A percentile compares a stretch with the other conserved stretches of the same genome.
Evolutionary conservation across 352 stramenopile genomes (phyloP).

Genomic region (Phytophthora brassicae): DNA sequence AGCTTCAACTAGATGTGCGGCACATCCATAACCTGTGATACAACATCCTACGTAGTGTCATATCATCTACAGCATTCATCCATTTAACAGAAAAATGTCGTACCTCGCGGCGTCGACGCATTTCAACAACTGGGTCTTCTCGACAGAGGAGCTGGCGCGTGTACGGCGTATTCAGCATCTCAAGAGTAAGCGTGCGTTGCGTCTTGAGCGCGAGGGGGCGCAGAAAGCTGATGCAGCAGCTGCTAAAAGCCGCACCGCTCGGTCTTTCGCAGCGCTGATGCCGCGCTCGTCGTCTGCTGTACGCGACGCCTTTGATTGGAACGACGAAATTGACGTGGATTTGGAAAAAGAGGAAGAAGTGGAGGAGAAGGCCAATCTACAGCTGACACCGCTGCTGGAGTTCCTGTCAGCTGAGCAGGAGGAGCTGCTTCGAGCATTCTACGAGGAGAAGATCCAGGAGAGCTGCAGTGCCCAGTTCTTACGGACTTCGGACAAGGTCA

Average conservation of each 20-base stretch:
- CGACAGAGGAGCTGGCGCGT: slow-evolving; percentile 52
- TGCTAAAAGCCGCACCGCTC: slow-evolving; percentile 50
- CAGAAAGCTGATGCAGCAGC: slow-evolving; percentile 30
- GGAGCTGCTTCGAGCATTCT: slow-evolving; percentile 62
- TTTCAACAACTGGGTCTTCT: slow-evolving; percentile 91
- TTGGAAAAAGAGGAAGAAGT: slow-evolving; percentile 41
- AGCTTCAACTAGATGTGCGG: slow-evolving; percentile 20
- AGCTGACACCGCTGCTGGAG: slow-evolving; percentile 56
- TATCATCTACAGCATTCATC: background rate
- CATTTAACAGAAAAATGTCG: slow-evolving; percentile 44
- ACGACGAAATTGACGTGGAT: slow-evolving; percentile 65
- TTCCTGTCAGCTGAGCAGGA: slow-evolving; percentile 70
- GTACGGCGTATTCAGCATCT: slow-evolving; percentile 64
- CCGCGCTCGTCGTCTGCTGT: slow-evolving; percentile 61
- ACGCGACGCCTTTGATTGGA: slow-evolving; percentile 72
- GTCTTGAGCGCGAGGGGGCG: slow-evolving; percentile 56
- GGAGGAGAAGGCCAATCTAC: slow-evolving; percentile 55
- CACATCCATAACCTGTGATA: background rate
- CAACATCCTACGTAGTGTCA: background rate
- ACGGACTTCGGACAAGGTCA: slow-evolving; percentile 86
- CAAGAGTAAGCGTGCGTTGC: slow-evolving; percentile 62
- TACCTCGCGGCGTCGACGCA: slow-evolving; percentile 86
- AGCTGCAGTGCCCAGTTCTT: slow-evolving; percentile 84
- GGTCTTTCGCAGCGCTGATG: slow-evolving; percentile 79
- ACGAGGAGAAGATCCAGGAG: slow-evolving; percentile 82